Base-by-base conservation (phyloP, 2,329 filamentous ascomycete species). In the Huntiella abstrusa region DNA sequence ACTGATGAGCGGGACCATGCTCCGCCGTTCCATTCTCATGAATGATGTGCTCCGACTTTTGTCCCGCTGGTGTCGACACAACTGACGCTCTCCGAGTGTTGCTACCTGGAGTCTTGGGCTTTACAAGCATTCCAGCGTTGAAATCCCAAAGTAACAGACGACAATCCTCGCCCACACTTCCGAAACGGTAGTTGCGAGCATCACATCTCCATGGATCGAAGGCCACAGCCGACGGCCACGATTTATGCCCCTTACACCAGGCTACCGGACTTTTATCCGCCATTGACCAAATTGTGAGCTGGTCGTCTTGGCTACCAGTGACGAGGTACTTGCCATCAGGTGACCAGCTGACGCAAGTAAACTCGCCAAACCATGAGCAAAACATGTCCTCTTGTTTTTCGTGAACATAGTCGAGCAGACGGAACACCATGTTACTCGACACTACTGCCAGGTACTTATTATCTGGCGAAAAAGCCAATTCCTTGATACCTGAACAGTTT, bases 191-290 rank as follows among this genome's bases (percentile, higher is more conserved):
- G 55, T 85, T 96, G 54, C 82, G 77, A 58, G 93, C 85, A 57
- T 98, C 91, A 57, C 91, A 98, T 52, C 87, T 75, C 91, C 91
- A 98, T 0, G 86, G 86, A 59, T 98, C 91, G 59, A 96, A 98
- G 3, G 85, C 84, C 35, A 98, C 84, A 12, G 80, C 77, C 3
- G 85, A 86, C 1, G 98, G 87, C 86, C 86, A 98, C 4, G 86
- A 94, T 52, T 92, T 81, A 62, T 98, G 91, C 3, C 91, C 91
- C 57, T 92, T 85, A 59, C 91, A 96, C 52, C 91, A 76, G 13
- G 88, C 91, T 43, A 98, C 80, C 43, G 98, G 77, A 45, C 78
- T 75, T 40, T 76, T 77, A 56, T 96, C 91, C 36, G 77, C 72
- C 34, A 94, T 70, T 12, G 80, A 91, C 91, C 91, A 98, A 54